Percentiles rank a stretch among this genome's conserved stretches.
phyloP scores from a whole-genome alignment of 495 filamentous ascomycete species.

The Penicillium canescens region DNA sequence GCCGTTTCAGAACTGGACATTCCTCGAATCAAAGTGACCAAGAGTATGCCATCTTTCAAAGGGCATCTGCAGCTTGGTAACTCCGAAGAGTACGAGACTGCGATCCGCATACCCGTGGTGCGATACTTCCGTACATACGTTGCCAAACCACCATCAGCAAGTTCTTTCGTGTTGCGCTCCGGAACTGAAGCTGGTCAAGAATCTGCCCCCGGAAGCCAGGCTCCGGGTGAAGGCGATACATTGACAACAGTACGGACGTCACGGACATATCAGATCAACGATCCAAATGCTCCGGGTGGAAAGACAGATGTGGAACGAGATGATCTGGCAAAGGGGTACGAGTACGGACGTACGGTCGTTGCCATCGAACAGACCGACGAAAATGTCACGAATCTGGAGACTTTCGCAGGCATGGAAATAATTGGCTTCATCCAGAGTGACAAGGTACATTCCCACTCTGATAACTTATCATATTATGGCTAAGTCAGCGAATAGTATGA shows the following conservation, averaged over 20 bases:
- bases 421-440: constrained; percentile 80
- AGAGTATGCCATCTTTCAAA: constrained; percentile 74
- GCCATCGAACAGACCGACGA: constrained; percentile 82
- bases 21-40: constrained; percentile 72
- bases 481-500: constrained; percentile 61
- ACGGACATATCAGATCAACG: constrained; percentile 77
- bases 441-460: constrained; percentile 51
- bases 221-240: constrained; percentile 25
- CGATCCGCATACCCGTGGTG: constrained; percentile 82
- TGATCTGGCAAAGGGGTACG: constrained; percentile 87
- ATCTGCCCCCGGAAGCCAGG: constrained; percentile 46
- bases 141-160: constrained; percentile 72
- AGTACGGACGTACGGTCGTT: constrained; percentile 90
- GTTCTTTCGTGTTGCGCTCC: constrained; percentile 62
- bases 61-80: constrained; percentile 82
- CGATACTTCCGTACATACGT: constrained; percentile 82
- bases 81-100: constrained; percentile 67
- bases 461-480: not conserved
- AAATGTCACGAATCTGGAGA: constrained; percentile 79
- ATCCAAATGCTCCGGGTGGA: constrained; percentile 70
- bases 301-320: constrained; percentile 84
- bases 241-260: constrained; percentile 68
- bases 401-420: constrained; percentile 69
- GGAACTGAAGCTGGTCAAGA: constrained; percentile 44
- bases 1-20: constrained; percentile 75